phyloP scores from a whole-genome alignment of 441 rosid species.

The Pelargonium myrrhifolium region DNA sequence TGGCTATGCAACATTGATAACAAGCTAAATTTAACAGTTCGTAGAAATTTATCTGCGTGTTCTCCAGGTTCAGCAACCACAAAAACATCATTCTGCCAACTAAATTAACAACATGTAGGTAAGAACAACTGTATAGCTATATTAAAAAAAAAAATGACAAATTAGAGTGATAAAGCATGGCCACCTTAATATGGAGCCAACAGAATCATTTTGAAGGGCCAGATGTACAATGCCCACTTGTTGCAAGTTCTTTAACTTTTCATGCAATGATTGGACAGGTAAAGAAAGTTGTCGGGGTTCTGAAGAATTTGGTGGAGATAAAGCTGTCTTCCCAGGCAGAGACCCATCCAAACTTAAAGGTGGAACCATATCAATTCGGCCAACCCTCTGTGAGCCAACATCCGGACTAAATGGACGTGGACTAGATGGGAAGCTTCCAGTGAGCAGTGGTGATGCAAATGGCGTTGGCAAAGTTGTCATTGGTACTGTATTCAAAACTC shows the following conservation, averaged over 20 bases:
- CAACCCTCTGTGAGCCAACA: constrained; percentile 57
- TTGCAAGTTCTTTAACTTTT: constrained; percentile 76
- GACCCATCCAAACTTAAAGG: constrained; percentile 82
- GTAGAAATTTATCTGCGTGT: constrained; percentile 79
- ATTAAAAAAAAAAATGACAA: constrained; percentile 8
- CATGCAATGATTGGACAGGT: constrained; percentile 74
- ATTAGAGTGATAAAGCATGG: constrained; percentile 15
- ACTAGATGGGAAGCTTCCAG: constrained; percentile 91
- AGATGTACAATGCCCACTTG: constrained; percentile 92
- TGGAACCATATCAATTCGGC: constrained; percentile 79
- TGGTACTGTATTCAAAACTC: constrained; percentile 44
- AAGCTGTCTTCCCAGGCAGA: constrained; percentile 45
- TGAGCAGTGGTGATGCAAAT: constrained; percentile 71
- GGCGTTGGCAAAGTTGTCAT: constrained; percentile 74
- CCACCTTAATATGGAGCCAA: constrained; percentile 80
- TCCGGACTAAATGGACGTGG: constrained; percentile 86
- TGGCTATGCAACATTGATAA: constrained; percentile 46
- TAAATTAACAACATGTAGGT: constrained; percentile 28
- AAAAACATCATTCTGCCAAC: constrained; percentile 97
- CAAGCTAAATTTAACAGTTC: constrained; percentile 69
- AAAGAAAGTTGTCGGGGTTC: constrained; percentile 58
- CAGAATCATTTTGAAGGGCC: constrained; percentile 77
- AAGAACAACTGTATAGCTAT: constrained; percentile 19
- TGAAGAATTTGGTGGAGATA: constrained; percentile 69
- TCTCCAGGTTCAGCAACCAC: constrained; percentile 99